phyloP scores from a whole-genome alignment of 371 early-diverging fungal species.

The Mucor lusitanicus region DNA sequence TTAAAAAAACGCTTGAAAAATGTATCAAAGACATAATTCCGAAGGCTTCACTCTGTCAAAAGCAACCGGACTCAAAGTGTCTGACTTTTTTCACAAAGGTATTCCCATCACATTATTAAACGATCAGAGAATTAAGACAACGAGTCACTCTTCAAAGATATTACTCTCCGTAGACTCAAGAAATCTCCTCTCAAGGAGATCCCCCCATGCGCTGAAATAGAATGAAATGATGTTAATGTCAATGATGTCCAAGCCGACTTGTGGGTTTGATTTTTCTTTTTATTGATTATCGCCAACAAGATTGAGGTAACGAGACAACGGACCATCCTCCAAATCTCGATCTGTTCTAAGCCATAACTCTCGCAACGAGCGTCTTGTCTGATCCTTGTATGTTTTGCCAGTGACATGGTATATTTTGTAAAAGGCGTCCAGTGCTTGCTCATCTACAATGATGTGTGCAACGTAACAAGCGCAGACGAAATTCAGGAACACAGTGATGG shows the following conservation, averaged over 20 bases:
- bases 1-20: background rate
- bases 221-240: background rate
- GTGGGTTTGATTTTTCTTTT: background rate
- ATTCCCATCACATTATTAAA: slow-evolving; percentile 2
- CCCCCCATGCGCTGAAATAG: background rate
- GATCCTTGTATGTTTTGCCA: background rate
- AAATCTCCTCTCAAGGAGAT: slow-evolving; percentile 18
- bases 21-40: slow-evolving; percentile 30
- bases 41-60: slow-evolving; percentile 22
- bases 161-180: slow-evolving; percentile 29
- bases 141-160: slow-evolving; percentile 27
- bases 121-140: slow-evolving; percentile 14
- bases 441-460: background rate
- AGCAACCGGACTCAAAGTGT: slow-evolving; percentile 32
- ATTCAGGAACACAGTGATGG: background rate
- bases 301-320: background rate
- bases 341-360: background rate
- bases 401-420: background rate
- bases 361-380: background rate
- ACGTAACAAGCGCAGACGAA: background rate
- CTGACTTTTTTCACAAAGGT: slow-evolving; percentile 22
- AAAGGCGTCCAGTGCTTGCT: background rate
- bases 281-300: background rate
- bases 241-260: background rate
- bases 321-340: background rate